Conservation (phyloP, 2,329 filamentous ascomycete species). For the Bipolaris bicolor region DNA sequence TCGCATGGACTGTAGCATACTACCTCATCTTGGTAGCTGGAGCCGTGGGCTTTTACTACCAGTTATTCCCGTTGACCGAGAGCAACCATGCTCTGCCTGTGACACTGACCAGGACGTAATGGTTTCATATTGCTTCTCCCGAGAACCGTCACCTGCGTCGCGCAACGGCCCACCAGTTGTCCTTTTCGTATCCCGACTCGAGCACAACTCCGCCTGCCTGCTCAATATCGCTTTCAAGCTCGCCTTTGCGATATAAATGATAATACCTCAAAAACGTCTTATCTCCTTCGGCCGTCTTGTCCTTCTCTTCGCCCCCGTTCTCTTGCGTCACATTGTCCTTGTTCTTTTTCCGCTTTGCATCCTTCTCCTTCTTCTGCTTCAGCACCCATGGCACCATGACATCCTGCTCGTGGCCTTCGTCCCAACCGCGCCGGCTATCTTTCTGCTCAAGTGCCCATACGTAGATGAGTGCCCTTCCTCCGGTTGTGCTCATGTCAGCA, state of each 20-base stretch:
- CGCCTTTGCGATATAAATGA: slow-evolving; percentile 85
- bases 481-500: not conserved
- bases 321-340: not conserved
- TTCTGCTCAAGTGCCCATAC: slow-evolving; percentile 97
- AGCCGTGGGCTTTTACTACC: slow-evolving; percentile 71
- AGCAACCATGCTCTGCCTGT: slow-evolving; percentile 59
- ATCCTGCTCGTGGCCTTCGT: slow-evolving; percentile 82
- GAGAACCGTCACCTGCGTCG: slow-evolving; percentile 10
- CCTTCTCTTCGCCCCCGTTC: slow-evolving; percentile 19
- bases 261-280: slow-evolving; percentile 88
- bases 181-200: slow-evolving; percentile 88
- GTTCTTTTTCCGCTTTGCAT: slow-evolving; percentile 24
- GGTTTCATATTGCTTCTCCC: not conserved
- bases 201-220: slow-evolving; percentile 77
- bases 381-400: slow-evolving; percentile 96
- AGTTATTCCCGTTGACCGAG: slow-evolving; percentile 75
- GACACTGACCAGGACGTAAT: slow-evolving; percentile 11
- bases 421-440: slow-evolving; percentile 84
- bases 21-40: slow-evolving; percentile 78
- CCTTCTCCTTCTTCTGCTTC: slow-evolving; percentile 49
- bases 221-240: slow-evolving; percentile 80
- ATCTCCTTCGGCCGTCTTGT: slow-evolving; percentile 38
- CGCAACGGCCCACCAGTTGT: slow-evolving; percentile 95
- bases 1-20: slow-evolving; percentile 76
- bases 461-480: slow-evolving; percentile 76